Conservation (phyloP, 2,329 filamentous ascomycete species). For the Penicillium sp. region DNA sequence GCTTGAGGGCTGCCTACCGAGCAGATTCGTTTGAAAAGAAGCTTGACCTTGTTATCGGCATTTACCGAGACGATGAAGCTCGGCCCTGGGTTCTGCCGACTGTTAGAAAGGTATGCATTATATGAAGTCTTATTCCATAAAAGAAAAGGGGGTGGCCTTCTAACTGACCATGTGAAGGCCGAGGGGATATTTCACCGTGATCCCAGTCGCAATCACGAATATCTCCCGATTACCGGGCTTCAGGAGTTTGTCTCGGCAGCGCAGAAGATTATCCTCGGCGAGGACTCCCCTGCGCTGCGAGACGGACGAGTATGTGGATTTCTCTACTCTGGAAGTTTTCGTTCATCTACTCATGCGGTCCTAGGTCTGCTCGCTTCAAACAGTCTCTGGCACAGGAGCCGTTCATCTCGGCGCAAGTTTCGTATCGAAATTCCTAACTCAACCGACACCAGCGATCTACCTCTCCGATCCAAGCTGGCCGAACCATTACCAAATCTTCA, state of each 20-base stretch:
- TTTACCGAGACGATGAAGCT: slow-evolving; percentile 1
- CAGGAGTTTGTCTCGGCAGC: slow-evolving; percentile 74
- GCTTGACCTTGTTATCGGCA: not conserved
- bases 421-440: slow-evolving; percentile 71
- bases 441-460: slow-evolving; percentile 61
- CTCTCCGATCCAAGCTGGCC: slow-evolving; percentile 87
- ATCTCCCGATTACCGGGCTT: slow-evolving; percentile 82
- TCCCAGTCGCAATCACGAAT: slow-evolving; percentile 62
- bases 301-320: not conserved
- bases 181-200: not conserved
- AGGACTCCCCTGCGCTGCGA: slow-evolving; percentile 49
- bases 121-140: not conserved
- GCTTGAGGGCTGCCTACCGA: not conserved
- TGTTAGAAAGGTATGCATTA: not conserved
- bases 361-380: slow-evolving; percentile 67
- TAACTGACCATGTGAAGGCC: not conserved
- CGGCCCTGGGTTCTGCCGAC: not conserved
- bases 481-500: slow-evolving; percentile 89
- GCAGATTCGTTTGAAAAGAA: not conserved
- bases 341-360: slow-evolving; percentile 5
- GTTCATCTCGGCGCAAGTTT: slow-evolving; percentile 83
- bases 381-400: slow-evolving; percentile 87
- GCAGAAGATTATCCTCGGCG: slow-evolving; percentile 69
- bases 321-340: not conserved
- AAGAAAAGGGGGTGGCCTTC: not conserved